Evolutionary conservation across 192 early-diverging fungal genomes (phyloP).

Genomic region (Podochytrium sp.): DNA sequence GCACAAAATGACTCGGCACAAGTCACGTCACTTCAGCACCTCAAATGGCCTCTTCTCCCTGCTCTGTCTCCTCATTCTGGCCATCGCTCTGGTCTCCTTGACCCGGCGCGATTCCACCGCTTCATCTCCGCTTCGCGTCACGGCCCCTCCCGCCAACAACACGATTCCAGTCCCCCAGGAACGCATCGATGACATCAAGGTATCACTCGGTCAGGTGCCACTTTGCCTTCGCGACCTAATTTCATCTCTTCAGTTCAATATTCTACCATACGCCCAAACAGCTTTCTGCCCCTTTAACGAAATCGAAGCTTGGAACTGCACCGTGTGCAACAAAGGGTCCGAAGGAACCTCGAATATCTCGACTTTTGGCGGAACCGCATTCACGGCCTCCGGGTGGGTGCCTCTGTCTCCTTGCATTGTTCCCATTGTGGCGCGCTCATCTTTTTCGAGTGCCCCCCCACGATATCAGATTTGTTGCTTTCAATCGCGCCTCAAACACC

Average conservation of each 20-base stretch:
- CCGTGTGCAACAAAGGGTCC: slow-evolving; percentile 7
- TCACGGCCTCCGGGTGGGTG: slow-evolving; percentile 24
- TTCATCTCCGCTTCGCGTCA: neutral
- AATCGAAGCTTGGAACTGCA: slow-evolving; percentile 25
- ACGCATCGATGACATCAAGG: slow-evolving; percentile 16
- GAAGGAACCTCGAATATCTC: slow-evolving; percentile 10
- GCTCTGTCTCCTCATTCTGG: neutral
- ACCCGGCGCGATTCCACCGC: no score
- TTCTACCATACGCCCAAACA: slow-evolving; percentile 29
- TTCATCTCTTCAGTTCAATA: neutral
- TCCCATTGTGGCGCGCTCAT: no score
- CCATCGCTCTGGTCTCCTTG: neutral
- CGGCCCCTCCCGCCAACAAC: neutral
- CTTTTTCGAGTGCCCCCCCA: no score
- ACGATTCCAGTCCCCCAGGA: neutral
- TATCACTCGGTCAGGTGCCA: neutral
- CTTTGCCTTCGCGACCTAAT: neutral
- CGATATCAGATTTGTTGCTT: neutral
- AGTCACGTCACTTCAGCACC: neutral
- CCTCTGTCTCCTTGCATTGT: no score
- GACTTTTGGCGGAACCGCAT: slow-evolving; percentile 17
- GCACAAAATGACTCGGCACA: neutral
- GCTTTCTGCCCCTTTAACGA: slow-evolving; percentile 26
- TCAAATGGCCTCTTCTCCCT: neutral
- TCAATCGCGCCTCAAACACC: slow-evolving; percentile 1